These are phyloP conservation scores for Phytophthora lateralis DNA, from an alignment of 352 stramenopile species.

Conservation along the genomic window DNA sequence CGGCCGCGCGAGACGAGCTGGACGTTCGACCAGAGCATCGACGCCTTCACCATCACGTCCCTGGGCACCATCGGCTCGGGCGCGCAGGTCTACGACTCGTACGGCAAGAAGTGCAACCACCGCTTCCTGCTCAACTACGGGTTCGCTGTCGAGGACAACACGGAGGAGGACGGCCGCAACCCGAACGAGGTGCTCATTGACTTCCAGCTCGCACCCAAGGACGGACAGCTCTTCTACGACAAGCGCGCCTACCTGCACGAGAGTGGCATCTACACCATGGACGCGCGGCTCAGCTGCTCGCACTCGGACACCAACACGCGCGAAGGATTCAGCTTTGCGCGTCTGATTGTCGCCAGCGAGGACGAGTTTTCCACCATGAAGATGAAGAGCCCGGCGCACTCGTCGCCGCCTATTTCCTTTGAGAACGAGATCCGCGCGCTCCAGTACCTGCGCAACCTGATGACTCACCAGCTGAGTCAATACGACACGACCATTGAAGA, in stretches of 20 bases:
- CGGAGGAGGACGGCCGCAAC: constrained; percentile 97
- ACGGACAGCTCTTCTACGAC: constrained; percentile 85
- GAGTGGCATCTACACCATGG: constrained; percentile 88
- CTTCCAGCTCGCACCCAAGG: constrained; percentile 63
- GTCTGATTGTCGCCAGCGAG: constrained; percentile 83
- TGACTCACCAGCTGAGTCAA: constrained; percentile 79
- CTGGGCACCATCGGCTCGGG: constrained; percentile 77
- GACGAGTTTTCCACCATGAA: constrained; percentile 88
- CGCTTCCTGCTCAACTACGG: constrained; percentile 99
- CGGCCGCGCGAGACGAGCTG: constrained; percentile 97
- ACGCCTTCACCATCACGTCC: constrained; percentile 91
- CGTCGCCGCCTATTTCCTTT: constrained; percentile 82
- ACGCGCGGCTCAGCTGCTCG: constrained; percentile 83
- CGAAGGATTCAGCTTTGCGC: constrained; percentile 86
- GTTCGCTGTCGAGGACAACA: constrained; percentile 99
- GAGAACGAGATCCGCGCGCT: constrained; percentile 85
- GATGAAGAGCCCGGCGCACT: constrained; percentile 76
- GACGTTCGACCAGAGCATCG: constrained; percentile 87
- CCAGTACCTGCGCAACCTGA: constrained; percentile 72
- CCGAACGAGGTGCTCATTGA: constrained; percentile 97
- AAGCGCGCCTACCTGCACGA: constrained; percentile 87
- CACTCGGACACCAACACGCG: constrained; percentile 87
- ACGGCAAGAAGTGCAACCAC: constrained; percentile 99
- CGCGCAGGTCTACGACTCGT: constrained; percentile 98
- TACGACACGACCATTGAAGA: constrained; percentile 90